Percentiles rank a stretch among this genome's conserved stretches.
Evolutionary conservation across 2,329 filamentous ascomycete species (phyloP).

Genomic region (Proliferodiscus dingleyae): DNA sequence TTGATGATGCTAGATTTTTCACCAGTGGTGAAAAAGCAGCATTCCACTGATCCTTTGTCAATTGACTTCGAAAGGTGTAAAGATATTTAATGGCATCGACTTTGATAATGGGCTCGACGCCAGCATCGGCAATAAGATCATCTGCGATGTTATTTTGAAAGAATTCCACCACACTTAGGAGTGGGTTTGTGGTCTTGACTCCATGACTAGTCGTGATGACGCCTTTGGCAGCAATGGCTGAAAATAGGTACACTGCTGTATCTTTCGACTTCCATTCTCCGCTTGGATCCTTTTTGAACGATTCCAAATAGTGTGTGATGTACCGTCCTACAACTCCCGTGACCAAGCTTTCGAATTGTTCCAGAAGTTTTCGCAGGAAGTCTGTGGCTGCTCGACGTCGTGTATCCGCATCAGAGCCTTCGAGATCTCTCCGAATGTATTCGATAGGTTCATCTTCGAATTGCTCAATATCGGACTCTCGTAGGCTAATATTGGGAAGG

Average conservation of each 20-base stretch:
- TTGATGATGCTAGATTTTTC: constrained; percentile 80
- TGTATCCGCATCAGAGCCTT: constrained; percentile 94
- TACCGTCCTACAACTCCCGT: constrained; percentile 85
- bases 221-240: constrained; percentile 90
- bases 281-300: constrained; percentile 62
- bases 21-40: constrained; percentile 85
- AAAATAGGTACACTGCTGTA: constrained; percentile 94
- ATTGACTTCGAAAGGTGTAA: constrained; percentile 92
- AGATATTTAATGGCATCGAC: constrained; percentile 98
- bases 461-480: constrained; percentile 90
- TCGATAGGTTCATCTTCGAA: constrained; percentile 99
- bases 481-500: constrained; percentile 82
- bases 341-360: constrained; percentile 80
- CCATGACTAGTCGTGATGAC: constrained; percentile 81
- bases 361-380: constrained; percentile 83
- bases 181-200: constrained; percentile 82
- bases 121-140: constrained; percentile 70
- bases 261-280: constrained; percentile 96
- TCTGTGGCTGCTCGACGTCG: constrained; percentile 88
- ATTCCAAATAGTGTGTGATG: constrained; percentile 74
- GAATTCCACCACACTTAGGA: constrained; percentile 87
- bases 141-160: constrained; percentile 88
- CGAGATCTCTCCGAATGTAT: constrained; percentile 90
- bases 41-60: constrained; percentile 89
- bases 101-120: constrained; percentile 79